These are phyloP conservation scores for Porphyra umbilicalis DNA, from an alignment of 31 red algal species.

Conservation along the genomic window DNA sequence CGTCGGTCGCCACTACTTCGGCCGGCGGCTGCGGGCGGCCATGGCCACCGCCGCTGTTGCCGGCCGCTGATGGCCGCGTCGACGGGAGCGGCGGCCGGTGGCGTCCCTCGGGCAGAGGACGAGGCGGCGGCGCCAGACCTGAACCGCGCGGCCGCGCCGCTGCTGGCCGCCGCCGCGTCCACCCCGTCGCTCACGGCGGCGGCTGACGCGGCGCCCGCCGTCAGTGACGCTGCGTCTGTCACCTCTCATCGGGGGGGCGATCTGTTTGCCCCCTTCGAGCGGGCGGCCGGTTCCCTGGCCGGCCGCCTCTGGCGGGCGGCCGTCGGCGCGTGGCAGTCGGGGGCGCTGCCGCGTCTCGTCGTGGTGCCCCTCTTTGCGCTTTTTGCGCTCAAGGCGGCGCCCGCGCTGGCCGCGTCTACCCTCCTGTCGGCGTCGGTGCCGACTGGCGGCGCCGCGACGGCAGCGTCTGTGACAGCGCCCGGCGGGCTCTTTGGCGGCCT, in stretches of 20 bases:
- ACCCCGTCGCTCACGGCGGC: neutral
- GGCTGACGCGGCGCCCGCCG: neutral
- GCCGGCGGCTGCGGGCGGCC: too few species aligned
- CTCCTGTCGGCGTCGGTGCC: neutral
- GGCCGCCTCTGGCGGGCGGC: neutral
- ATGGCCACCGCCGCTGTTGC: too few species aligned
- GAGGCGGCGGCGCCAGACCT: too few species aligned
- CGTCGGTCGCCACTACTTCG: too few species aligned
- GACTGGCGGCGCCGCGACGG: neutral
- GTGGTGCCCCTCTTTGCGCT: neutral
- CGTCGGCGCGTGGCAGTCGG: neutral
- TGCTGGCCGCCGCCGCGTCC: too few species aligned
- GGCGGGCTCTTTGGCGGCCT: neutral
- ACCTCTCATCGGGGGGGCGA: neutral
- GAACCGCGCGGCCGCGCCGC: too few species aligned
- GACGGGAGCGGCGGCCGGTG: too few species aligned
- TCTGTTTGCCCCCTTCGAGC: neutral
- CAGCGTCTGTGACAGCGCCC: neutral
- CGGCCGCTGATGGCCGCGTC: too few species aligned
- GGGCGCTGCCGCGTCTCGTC: neutral
- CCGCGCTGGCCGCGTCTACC: neutral
- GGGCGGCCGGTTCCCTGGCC: neutral
- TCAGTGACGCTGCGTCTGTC: neutral
- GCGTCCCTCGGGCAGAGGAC: too few species aligned
- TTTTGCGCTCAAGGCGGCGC: neutral